Conservation (phyloP, 2,329 filamentous ascomycete species). For the Pyrenochaeta sp. region DNA sequence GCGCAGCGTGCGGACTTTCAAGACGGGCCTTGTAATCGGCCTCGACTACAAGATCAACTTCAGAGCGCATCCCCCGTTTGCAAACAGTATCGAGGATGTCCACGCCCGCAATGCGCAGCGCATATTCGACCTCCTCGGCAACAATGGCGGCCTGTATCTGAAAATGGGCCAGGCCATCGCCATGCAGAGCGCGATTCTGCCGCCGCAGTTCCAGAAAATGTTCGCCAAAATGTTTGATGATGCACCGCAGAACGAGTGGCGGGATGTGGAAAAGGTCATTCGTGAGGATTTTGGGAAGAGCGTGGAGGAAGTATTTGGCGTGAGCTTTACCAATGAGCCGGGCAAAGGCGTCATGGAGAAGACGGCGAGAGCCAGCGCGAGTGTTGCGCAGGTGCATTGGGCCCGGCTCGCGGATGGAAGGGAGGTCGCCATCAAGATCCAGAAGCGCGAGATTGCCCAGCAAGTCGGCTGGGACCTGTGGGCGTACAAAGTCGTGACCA, state of each 20-base stretch:
- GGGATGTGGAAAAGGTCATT: constrained; percentile 83
- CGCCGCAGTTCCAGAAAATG: constrained; percentile 95
- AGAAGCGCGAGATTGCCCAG: constrained; percentile 90
- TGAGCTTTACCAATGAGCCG: constrained; percentile 76
- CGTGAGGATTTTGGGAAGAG: constrained; percentile 83
- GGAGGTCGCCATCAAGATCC: constrained; percentile 94
- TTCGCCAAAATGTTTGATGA: constrained; percentile 98
- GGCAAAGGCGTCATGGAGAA: constrained; percentile 72
- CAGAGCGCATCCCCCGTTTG: constrained; percentile 76
- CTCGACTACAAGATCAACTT: constrained; percentile 98
- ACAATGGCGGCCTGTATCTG: constrained; percentile 91
- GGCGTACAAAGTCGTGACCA: constrained; percentile 90
- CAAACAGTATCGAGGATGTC: constrained; percentile 75
- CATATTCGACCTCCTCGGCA: constrained; percentile 79
- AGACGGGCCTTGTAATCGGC: constrained; percentile 78
- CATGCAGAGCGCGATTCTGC: constrained; percentile 94
- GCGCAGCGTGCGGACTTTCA: constrained; percentile 83
- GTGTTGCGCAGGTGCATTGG: constrained; percentile 97
- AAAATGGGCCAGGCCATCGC: constrained; percentile 99
- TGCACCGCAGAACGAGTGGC: constrained; percentile 91
- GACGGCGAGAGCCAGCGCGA: constrained; percentile 80
- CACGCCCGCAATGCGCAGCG: constrained; percentile 85
- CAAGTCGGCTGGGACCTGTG: constrained; percentile 95
- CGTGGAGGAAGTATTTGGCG: constrained; percentile 89
- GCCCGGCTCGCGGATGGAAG: constrained; percentile 83